Base-by-base conservation (phyloP, 2,329 filamentous ascomycete genomes). In the Parastagonospora avenae region DNA sequence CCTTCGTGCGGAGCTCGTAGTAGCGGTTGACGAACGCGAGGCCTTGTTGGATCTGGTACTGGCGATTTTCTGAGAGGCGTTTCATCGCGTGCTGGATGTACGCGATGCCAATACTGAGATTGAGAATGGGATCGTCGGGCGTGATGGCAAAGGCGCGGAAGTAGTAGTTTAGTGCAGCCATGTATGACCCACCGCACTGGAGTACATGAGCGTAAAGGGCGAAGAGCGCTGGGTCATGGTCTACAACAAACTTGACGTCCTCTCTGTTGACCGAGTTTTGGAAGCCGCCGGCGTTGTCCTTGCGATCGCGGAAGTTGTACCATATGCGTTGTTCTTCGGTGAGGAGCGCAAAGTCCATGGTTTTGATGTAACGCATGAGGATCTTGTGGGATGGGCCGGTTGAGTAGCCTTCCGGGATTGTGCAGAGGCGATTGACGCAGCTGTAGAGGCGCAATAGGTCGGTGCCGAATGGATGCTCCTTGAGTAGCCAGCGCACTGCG, bases 41-140 rank as follows among this genome's bases (percentile, higher is more conserved):
- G 0, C 92, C 94, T 71, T 97, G 92, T 57, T 91, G 81, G 36
- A 97, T 85, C 35, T 92, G 84, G 67, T 90, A 93, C 68, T 97
- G 93, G 1, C 94, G 81, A 69, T 97, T 97, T 41, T 93, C 91
- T 0, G 89, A 87, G 72, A 96, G 91, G 2, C 93, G 84, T 72
- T 97, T 97, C 66, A 97, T 82, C 0, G 89, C 88, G 70, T 94
- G 89, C 71, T 97, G 91, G 33, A 97, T 84, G 71, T 96, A 97
- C 28, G 88, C 64, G 2, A 72, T 54, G 8, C 88, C 92, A 19
- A 97, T 87, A 62, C 85, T 89, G 9, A 99, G 82, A 55, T 91
- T 88, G 57, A 97, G 83, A 63, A 90, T 85, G 0, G 88, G 82
- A 65, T 96, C 95, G 7, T 82, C 74, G 0, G 90, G 88, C 58